Evolutionary conservation across 2,329 filamentous ascomycete genomes (phyloP), one percentile per base, ranked within the genome.

Genomic region (Hypomyces rosellus): DNA sequence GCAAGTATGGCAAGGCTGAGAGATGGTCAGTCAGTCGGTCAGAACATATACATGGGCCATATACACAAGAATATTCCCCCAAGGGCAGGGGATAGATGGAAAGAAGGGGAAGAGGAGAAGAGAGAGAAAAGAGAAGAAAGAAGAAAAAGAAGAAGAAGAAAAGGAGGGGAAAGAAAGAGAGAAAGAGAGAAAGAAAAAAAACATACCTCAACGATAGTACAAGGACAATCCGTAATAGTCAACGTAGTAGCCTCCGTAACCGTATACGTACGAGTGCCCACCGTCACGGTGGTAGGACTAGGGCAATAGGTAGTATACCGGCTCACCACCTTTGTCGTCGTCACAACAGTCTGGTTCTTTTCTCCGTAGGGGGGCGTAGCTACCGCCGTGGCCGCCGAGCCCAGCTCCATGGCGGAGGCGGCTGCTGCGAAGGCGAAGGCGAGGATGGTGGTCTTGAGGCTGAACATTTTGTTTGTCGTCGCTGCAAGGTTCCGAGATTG

Each of bases 171-270:
- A n/a, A 20, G 20, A 20, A 5, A 20, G 20, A 20, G n/a, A n/a
- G 20, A 20, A 5, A 20, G 20, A 20, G 20, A 20, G 20, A 20
- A 5, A 20, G 20, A 20, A 5, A 20, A 43, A 22, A n/a, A 30
- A 38, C 58, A 51, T 55, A 63, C 64, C 65, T 67, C 60, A 49
- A 60, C 56, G 46, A 69, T 53, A 41, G 75, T 77, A 70, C 76
- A 79, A 51, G 75, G 74, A 66, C 76, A 80, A 63, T 78, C 68
- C 36, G 70, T 73, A 50, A 84, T 74, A 59, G 76, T 81, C 56
- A 82, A 65, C 49, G 75, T 76, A 58, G 77, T 67, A 54, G 80
- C 73, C 63, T 73, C 69, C 47, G 74, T 76, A 58, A 81, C 72
- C 44, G 75, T 74, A 71, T 78, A 82, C 45, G 69, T 69, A 63